Base-by-base conservation (phyloP, 768 basidiomycete species). In the Zangia roseola region DNA sequence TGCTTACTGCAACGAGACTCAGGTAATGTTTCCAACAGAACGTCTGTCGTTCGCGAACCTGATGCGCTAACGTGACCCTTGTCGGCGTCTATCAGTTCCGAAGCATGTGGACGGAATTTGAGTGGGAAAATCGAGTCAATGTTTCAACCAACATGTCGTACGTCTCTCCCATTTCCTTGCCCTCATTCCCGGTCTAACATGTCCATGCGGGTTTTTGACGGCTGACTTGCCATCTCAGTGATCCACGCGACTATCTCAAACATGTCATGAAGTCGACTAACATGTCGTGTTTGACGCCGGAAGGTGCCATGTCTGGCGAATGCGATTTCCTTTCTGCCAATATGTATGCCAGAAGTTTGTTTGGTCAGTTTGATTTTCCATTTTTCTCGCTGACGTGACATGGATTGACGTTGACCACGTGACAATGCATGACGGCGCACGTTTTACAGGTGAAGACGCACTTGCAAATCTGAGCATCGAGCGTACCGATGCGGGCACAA, bases 91-190 rank as follows among this genome's bases (percentile, higher is more conserved):
- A 24, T 33, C 59, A 94, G 88, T 95, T 95, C 83, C 83, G 95
- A 26, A 91, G 83, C 68, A 95, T 95, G 93, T 97, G 95, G 95
- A 99, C 94, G 23, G 97, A 98, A 69, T 99, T 99, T 61, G 95
- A 99, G 69, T 99, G 95, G 95, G 95, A 99, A 78, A 99, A 99
- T 73, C 82, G 94, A 59, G 95, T 98, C 47, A 97, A 97, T 63
- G 91, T 97, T 46, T 86, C 84, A 56, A 89, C 86, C 39, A 70
- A 82, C 20, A 82, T 94, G 69, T 80, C 85, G 88, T 91, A 71
- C 59, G 89, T 81, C 9, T 20, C 3, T 14, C 21, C 34, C 10
- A 26, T 5, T 10, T 13, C 16, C 25, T 41, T 20, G 5, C 12
- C n/a, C 10, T 31, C 25, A 10, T 6, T 19, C 8, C 6, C n/a